Evolutionary conservation across 106 monocot species (phyloP).

Genomic region (Gastrodia elata): DNA sequence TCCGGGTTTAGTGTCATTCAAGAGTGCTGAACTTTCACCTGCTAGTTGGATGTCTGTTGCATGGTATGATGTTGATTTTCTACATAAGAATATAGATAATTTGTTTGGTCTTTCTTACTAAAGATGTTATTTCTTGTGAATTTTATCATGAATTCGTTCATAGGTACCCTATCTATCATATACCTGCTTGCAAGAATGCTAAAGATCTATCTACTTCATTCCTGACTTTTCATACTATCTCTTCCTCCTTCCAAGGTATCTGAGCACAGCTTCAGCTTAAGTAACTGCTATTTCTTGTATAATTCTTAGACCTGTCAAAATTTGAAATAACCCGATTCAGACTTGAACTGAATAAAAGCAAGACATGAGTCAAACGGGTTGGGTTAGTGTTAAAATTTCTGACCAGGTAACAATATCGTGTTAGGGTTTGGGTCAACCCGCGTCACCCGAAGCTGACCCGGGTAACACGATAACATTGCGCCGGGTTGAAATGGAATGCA

Average conservation of each 20-base stretch:
- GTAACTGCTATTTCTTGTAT: no score
- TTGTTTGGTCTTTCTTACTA: not conserved
- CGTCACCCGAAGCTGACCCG: no score
- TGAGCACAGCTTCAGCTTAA: not conserved
- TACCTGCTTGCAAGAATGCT: conserved; percentile 34
- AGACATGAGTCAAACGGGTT: no score
- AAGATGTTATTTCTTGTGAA: not conserved
- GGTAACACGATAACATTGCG: no score
- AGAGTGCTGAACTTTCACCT: conserved; percentile 68
- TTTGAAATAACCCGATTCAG: no score
- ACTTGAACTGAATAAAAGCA: no score
- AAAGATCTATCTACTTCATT: conserved; percentile 59
- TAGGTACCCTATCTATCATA: conserved; percentile 87
- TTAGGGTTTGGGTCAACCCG: no score
- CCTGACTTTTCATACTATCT: conserved; percentile 77
- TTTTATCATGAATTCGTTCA: not conserved
- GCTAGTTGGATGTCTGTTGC: conserved; percentile 91
- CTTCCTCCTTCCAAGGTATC: conserved; percentile 72
- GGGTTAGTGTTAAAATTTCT: no score
- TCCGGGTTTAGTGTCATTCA: conserved; percentile 56
- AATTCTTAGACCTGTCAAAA: no score
- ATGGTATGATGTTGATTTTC: conserved; percentile 39
- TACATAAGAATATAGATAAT: not conserved
- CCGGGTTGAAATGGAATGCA: no score
- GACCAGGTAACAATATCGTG: no score